A percentile compares a stretch with the other conserved stretches of the same genome.
Conservation (phyloP, 441 rosid species). For the Macaranga tanarius region DNA sequence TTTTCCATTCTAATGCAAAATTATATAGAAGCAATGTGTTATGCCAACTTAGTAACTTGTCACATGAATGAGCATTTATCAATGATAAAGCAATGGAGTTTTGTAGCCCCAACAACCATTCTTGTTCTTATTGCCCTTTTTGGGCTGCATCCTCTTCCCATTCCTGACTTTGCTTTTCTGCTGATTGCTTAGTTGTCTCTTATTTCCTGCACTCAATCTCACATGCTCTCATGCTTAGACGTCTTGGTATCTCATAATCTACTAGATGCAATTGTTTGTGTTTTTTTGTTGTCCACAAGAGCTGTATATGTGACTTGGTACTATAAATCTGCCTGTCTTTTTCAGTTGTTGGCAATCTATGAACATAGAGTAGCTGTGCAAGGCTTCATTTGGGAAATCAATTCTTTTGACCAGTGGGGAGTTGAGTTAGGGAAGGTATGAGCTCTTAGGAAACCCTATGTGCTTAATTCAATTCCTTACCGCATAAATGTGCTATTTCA, state of each 20-base stretch:
- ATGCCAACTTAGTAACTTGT: neutral
- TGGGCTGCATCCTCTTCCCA: neutral
- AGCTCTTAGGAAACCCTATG: neutral
- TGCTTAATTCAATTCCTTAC: neutral
- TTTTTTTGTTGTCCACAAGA: neutral
- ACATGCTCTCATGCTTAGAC: neutral
- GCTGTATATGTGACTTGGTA: slow-evolving; percentile 8
- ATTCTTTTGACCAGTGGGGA: slow-evolving; percentile 99
- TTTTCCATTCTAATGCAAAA: neutral
- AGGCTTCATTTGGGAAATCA: slow-evolving; percentile 94
- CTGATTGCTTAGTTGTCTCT: neutral
- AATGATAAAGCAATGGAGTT: neutral
- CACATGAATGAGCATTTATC: neutral
- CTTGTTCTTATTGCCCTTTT: neutral
- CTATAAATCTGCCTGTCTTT: slow-evolving; percentile 11
- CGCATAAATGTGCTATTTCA: neutral
- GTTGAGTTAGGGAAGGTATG: slow-evolving; percentile 94
- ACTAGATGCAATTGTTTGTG: neutral
- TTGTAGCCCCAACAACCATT: neutral
- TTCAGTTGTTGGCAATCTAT: slow-evolving; percentile 85
- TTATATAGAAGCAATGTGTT: neutral
- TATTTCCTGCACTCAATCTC: neutral
- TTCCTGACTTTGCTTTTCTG: neutral
- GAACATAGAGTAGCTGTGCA: slow-evolving; percentile 95
- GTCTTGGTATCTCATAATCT: neutral